phyloP scores from a whole-genome alignment of 768 basidiomycete genomes.

The Rhizopogon sp. region DNA sequence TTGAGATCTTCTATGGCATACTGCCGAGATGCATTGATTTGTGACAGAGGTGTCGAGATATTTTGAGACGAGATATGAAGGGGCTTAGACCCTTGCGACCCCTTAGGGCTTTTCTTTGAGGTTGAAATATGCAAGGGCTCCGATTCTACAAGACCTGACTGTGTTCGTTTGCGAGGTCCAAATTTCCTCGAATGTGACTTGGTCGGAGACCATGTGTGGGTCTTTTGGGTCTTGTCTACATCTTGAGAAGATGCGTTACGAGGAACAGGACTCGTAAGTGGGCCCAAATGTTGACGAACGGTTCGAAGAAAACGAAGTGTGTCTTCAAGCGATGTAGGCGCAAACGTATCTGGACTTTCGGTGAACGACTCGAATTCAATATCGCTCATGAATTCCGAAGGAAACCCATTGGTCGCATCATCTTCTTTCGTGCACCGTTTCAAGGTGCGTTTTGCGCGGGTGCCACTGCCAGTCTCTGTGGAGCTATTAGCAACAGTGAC shows the following conservation, averaged over 20 bases:
- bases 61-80: no score
- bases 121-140: neutral
- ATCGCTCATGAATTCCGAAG: no score
- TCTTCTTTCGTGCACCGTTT: neutral
- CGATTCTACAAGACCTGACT: neutral
- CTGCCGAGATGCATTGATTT: neutral
- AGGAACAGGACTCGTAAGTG: neutral
- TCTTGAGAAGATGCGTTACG: neutral
- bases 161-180: neutral
- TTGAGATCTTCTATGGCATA: slow-evolving; percentile 8
- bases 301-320: neutral
- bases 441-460: neutral
- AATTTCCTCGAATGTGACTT: neutral
- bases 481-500: neutral
- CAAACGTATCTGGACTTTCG: no score
- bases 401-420: no score
- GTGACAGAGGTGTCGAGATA: no score
- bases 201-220: neutral
- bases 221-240: neutral
- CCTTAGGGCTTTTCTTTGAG: neutral
- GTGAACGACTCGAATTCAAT: no score
- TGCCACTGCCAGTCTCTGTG: neutral
- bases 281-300: neutral
- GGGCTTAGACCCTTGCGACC: no score
- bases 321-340: neutral